A percentile compares a stretch with the other conserved stretches of the same genome.
These are phyloP conservation scores for Colletotrichum spinosum DNA, from an alignment of 2,329 filamentous ascomycete genomes.

Conservation along the genomic window DNA sequence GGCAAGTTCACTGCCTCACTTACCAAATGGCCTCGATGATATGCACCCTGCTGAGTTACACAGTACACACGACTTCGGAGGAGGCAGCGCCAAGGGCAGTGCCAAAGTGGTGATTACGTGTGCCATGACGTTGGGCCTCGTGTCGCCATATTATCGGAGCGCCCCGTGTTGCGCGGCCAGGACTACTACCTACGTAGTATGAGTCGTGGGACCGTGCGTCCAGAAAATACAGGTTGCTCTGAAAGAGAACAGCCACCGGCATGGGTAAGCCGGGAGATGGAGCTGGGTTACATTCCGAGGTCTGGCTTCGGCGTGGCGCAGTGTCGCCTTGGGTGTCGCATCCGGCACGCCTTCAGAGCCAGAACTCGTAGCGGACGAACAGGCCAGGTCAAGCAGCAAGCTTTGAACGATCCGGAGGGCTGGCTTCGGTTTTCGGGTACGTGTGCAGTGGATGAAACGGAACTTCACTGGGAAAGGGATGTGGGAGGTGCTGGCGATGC, in stretches of 20 bases:
- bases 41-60: neutral
- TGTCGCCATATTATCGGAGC: slow-evolving; percentile 5
- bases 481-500: slow-evolving; percentile 26
- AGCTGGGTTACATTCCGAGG: slow-evolving; percentile 29
- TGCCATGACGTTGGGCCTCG: slow-evolving; percentile 23
- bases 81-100: neutral
- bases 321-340: slow-evolving; percentile 21
- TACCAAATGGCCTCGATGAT: neutral
- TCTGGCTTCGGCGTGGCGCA: slow-evolving; percentile 34
- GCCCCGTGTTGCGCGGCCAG: slow-evolving; percentile 12
- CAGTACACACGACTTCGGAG: no score
- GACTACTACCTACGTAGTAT: slow-evolving; percentile 14
- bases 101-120: slow-evolving; percentile 24
- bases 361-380: neutral
- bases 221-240: slow-evolving; percentile 13
- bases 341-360: slow-evolving; percentile 16
- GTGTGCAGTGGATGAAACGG: neutral
- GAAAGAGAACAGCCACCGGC: slow-evolving; percentile 27
- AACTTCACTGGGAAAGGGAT: slow-evolving; percentile 17
- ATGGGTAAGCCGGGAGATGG: slow-evolving; percentile 25
- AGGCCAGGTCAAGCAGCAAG: slow-evolving; percentile 9
- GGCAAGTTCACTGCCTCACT: neutral
- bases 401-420: slow-evolving; percentile 31
- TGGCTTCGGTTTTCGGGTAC: slow-evolving; percentile 15
- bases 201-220: slow-evolving; percentile 25